Conservation (phyloP, 2,329 filamentous ascomycete genomes). For the Claviceps africana region DNA sequence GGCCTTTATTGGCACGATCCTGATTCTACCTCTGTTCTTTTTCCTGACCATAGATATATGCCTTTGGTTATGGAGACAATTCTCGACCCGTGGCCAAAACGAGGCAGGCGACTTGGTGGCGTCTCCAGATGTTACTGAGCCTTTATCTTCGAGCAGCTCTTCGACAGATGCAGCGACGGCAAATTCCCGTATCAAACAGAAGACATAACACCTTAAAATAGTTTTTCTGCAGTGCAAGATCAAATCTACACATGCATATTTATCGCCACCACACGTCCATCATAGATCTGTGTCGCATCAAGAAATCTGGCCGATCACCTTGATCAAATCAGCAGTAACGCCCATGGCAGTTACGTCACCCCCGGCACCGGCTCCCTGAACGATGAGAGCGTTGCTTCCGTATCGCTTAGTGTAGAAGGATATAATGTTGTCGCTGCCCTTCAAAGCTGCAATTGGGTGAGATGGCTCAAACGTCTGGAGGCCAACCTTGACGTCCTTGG, state of each 20-base stretch:
- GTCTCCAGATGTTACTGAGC: neutral
- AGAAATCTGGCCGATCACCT: slow-evolving; percentile 62
- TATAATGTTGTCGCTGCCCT: slow-evolving; percentile 98
- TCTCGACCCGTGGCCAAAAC: slow-evolving; percentile 10
- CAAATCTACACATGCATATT: neutral
- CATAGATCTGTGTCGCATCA: slow-evolving; percentile 10
- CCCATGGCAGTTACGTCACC: slow-evolving; percentile 97
- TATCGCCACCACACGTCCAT: neutral
- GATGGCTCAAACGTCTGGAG: slow-evolving; percentile 77
- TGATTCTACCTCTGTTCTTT: slow-evolving; percentile 31
- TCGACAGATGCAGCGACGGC: slow-evolving; percentile 1
- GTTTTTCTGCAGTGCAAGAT: neutral
- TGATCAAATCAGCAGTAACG: slow-evolving; percentile 83
- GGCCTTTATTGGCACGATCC: slow-evolving; percentile 30
- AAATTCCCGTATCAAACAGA: slow-evolving; percentile 3
- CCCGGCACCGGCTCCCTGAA: slow-evolving; percentile 88
- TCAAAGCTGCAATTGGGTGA: slow-evolving; percentile 83
- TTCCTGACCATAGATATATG: slow-evolving; percentile 36
- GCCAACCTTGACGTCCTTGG: slow-evolving; percentile 76
- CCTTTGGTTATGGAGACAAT: slow-evolving; percentile 38
- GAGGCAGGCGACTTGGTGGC: neutral
- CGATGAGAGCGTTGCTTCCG: slow-evolving; percentile 76
- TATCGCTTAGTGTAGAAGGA: slow-evolving; percentile 97
- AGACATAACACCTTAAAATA: slow-evolving; percentile 1
- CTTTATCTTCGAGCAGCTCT: neutral